phyloP scores from a whole-genome alignment of 1,139 yeast genomes.

The Yamadazyma membranifaciens region DNA sequence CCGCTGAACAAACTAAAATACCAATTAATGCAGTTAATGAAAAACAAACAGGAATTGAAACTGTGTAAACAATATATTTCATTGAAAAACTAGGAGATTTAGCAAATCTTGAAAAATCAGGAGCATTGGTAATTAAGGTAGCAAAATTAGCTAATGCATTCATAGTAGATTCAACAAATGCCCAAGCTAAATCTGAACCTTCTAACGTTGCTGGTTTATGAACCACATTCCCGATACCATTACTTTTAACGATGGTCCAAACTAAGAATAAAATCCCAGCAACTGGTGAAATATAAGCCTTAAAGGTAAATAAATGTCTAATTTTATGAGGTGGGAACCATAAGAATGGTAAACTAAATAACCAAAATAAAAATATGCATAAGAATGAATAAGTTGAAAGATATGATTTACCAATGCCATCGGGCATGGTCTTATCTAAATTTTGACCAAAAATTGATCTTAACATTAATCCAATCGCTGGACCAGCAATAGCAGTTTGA shows the following conservation, averaged over 20 bases:
- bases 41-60: conserved; percentile 75
- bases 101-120: conserved; percentile 87
- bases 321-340: conserved; percentile 81
- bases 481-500: conserved; percentile 80
- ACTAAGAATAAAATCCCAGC: conserved; percentile 78
- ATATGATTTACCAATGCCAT: conserved; percentile 49
- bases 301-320: conserved; percentile 77
- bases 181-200: conserved; percentile 77
- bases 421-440: conserved; percentile 40
- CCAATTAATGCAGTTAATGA: conserved; percentile 84
- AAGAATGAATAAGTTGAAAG: conserved; percentile 67
- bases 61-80: conserved; percentile 45
- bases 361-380: conserved; percentile 77
- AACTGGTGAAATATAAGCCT: conserved; percentile 72
- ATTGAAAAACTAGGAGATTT: conserved; percentile 41
- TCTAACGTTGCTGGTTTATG: conserved; percentile 45
- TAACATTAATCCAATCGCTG: conserved; percentile 73
- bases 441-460: conserved; percentile 65
- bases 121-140: conserved; percentile 81
- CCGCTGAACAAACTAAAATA: conserved; percentile 81
- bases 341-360: conserved; percentile 70
- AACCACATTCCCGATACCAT: conserved; percentile 71
- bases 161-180: conserved; percentile 75
- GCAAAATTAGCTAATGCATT: conserved; percentile 83
- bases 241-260: conserved; percentile 77